These are phyloP conservation scores for Polytolypa hystricis DNA, from an alignment of 2,329 filamentous ascomycete species.

Conservation along the genomic window DNA sequence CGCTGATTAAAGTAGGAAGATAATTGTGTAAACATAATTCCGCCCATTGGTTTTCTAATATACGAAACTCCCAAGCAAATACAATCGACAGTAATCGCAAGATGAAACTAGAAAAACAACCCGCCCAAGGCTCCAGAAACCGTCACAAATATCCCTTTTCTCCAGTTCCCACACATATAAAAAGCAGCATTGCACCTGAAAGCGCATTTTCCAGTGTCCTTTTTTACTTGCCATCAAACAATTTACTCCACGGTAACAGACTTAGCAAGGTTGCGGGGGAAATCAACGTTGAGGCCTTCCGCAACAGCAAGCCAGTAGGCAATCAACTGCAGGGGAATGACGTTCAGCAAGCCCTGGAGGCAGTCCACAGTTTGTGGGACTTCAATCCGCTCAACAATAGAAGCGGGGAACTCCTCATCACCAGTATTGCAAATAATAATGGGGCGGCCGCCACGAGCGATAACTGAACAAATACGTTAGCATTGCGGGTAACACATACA, in stretches of 20 bases:
- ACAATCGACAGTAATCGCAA: background rate
- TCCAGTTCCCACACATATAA: background rate
- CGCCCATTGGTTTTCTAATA: no score
- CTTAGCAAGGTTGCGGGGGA: constrained; percentile 97
- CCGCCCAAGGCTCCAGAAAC: constrained; percentile 3
- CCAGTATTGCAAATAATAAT: constrained; percentile 95
- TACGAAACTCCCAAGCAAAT: no score
- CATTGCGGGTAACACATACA: background rate
- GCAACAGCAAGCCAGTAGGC: constrained; percentile 97
- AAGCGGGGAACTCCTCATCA: constrained; percentile 79
- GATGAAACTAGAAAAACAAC: background rate
- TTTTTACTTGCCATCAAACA: no score
- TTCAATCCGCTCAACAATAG: constrained; percentile 92
- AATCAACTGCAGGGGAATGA: constrained; percentile 94
- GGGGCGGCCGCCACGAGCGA: constrained; percentile 87
- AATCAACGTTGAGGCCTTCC: constrained; percentile 94
- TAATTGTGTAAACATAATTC: no score
- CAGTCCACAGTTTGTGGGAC: constrained; percentile 91
- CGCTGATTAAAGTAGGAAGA: no score
- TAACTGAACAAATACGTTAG: constrained; percentile 46
- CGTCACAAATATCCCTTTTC: no score
- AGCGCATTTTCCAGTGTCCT: no score
- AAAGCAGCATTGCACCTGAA: constrained; percentile 2
- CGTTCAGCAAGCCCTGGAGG: constrained; percentile 93
- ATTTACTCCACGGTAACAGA: constrained; percentile 94